Evolutionary conservation across 805 yeast genomes (phyloP).

Genomic region (Candida insectorum): DNA sequence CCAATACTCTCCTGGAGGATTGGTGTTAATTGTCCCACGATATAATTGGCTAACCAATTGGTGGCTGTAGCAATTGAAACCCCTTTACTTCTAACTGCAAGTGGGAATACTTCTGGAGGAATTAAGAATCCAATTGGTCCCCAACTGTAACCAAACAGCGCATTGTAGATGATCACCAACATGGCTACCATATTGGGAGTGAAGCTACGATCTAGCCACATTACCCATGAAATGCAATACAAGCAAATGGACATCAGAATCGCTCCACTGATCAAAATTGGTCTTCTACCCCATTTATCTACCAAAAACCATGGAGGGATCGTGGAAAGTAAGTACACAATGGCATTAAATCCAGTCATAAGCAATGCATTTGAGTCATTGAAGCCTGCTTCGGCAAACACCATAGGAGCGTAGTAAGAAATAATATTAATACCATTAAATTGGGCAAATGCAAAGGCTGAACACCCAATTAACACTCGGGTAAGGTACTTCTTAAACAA

Average conservation of each 20-base stretch:
- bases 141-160: conserved; percentile 44
- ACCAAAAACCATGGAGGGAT: conserved; percentile 46
- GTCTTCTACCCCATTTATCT: conserved; percentile 45
- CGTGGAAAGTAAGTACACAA: conserved; percentile 37
- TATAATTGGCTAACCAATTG: conserved; percentile 44
- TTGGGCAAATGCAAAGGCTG: conserved; percentile 44
- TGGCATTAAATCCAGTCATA: conserved; percentile 43
- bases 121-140: conserved; percentile 44
- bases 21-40: conserved; percentile 45
- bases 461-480: conserved; percentile 37
- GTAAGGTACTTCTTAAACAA: conserved; percentile 36
- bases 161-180: conserved; percentile 40
- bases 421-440: conserved; percentile 56
- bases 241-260: conserved; percentile 36
- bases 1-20: conserved; percentile 35
- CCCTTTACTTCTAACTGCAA: conserved; percentile 41
- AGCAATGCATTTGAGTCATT: conserved; percentile 38
- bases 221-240: conserved; percentile 27
- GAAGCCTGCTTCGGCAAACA: conserved; percentile 47
- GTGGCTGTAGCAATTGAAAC: conserved; percentile 44
- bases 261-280: conserved; percentile 41
- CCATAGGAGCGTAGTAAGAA: conserved; percentile 56
- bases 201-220: conserved; percentile 26
- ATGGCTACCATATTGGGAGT: conserved; percentile 40
- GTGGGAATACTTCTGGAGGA: conserved; percentile 44